Conservation (phyloP, 441 rosid species). For the Bruguiera hainesii region DNA sequence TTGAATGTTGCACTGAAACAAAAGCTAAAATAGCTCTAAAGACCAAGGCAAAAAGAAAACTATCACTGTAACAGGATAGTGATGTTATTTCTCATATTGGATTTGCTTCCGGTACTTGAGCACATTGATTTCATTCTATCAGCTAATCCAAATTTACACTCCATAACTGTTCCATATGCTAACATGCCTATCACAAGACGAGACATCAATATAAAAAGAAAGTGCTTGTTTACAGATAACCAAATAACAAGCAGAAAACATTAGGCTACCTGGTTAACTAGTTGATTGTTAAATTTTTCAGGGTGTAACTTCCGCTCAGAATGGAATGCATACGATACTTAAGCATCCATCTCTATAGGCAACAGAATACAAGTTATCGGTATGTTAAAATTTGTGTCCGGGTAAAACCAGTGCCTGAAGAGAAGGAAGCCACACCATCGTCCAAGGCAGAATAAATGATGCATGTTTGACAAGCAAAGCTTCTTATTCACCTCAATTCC, state of each 20-base stretch:
- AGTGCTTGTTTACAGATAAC: background rate
- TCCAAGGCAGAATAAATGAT: background rate
- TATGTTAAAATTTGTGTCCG: conserved; percentile 9
- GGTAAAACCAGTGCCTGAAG: conserved; percentile 6
- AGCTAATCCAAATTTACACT: too few relatives aligned
- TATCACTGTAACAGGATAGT: too few relatives aligned
- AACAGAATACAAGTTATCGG: conserved; percentile 20
- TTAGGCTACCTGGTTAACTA: conserved; percentile 75
- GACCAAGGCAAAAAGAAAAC: too few relatives aligned
- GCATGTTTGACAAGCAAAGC: background rate
- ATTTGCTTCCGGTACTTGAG: too few relatives aligned
- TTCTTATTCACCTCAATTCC: background rate
- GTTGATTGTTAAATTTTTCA: conserved; percentile 87
- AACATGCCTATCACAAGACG: background rate
- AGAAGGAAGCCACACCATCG: background rate
- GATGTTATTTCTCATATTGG: too few relatives aligned
- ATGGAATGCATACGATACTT: conserved; percentile 93
- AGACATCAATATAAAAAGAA: background rate
- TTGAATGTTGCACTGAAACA: too few relatives aligned
- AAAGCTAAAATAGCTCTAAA: too few relatives aligned
- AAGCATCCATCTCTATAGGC: conserved; percentile 92
- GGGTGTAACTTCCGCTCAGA: conserved; percentile 89
- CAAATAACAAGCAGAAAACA: background rate
- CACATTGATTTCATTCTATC: too few relatives aligned
- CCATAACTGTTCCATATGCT: too few relatives aligned